These are phyloP conservation scores for Geotrichum armillariae DNA, from an alignment of 1,139 yeast genomes.

Conservation along the genomic window DNA sequence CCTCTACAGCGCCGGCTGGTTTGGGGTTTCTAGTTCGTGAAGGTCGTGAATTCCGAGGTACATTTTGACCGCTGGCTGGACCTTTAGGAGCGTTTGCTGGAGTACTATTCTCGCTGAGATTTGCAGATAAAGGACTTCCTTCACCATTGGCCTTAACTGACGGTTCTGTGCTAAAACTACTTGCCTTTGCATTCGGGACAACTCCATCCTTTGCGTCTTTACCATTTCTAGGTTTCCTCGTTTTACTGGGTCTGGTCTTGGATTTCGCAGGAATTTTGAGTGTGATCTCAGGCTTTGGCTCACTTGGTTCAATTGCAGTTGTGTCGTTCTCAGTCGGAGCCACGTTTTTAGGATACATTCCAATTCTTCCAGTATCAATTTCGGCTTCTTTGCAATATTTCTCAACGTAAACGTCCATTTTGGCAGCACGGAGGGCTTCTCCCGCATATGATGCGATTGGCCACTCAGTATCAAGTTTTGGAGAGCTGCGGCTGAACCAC, in stretches of 20 bases:
- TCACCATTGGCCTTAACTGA: no score
- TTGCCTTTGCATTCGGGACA: not conserved
- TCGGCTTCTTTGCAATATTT: not conserved
- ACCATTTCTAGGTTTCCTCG: not conserved
- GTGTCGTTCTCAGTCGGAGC: not conserved
- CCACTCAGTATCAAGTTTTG: not conserved
- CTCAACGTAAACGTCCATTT: not conserved
- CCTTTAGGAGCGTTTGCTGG: not conserved
- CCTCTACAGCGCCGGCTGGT: not conserved
- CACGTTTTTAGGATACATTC: not conserved
- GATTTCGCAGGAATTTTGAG: not conserved
- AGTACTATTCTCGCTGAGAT: no score
- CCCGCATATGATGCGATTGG: not conserved
- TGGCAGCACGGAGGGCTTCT: not conserved
- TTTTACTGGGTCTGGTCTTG: not conserved
- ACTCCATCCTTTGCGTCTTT: not conserved
- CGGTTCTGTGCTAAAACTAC: no score
- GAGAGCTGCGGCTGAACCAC: not conserved
- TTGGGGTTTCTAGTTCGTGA: not conserved
- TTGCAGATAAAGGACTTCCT: no score
- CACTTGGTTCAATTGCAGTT: not conserved
- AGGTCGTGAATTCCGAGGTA: not conserved
- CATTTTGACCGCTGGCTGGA: not conserved
- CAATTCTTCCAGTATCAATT: not conserved
- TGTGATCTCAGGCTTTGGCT: slow-evolving; percentile 1